A percentile compares a stretch with the other conserved stretches of the same genome.
These are phyloP conservation scores for Raddia distichophylla DNA, from an alignment of 176 grass and related monocot species.

Conservation along the genomic window DNA sequence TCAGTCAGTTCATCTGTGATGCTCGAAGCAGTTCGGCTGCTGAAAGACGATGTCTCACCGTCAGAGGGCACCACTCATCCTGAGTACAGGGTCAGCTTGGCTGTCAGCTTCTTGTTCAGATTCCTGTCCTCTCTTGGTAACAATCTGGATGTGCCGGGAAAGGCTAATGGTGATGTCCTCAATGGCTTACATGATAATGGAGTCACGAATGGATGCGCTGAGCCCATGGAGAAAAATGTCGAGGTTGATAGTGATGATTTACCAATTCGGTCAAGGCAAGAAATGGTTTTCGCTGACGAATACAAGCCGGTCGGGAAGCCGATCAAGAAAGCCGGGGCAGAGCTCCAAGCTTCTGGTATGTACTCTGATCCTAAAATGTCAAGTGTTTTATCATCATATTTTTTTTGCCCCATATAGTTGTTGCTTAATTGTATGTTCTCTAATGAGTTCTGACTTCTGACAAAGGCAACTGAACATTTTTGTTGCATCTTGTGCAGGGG, in stretches of 20 bases:
- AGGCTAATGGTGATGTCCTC: constrained; percentile 7
- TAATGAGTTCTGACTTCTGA: neutral
- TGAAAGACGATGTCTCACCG: constrained; percentile 53
- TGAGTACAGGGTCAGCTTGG: constrained; percentile 70
- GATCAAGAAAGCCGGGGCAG: constrained; percentile 67
- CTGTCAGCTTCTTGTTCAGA: constrained; percentile 70
- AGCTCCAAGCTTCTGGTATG: constrained; percentile 95
- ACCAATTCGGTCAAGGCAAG: constrained; percentile 63
- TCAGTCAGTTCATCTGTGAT: constrained; percentile 48
- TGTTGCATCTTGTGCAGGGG: constrained; percentile 49
- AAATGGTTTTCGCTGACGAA: constrained; percentile 55
- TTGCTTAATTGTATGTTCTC: neutral
- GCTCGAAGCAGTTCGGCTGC: constrained; percentile 62
- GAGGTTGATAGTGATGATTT: constrained; percentile 28
- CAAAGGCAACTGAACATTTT: constrained; percentile 32
- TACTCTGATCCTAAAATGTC: constrained; percentile 10
- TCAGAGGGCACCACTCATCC: constrained; percentile 67
- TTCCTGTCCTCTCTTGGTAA: constrained; percentile 71
- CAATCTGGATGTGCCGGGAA: constrained; percentile 8
- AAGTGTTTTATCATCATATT: neutral
- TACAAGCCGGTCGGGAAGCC: constrained; percentile 76
- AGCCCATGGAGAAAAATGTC: neutral
- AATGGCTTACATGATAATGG: constrained; percentile 33
- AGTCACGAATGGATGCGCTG: neutral
- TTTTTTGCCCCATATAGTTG: neutral